phyloP scores from a whole-genome alignment of 2,329 filamentous ascomycete species.

The Exophiala dermatitidis region DNA sequence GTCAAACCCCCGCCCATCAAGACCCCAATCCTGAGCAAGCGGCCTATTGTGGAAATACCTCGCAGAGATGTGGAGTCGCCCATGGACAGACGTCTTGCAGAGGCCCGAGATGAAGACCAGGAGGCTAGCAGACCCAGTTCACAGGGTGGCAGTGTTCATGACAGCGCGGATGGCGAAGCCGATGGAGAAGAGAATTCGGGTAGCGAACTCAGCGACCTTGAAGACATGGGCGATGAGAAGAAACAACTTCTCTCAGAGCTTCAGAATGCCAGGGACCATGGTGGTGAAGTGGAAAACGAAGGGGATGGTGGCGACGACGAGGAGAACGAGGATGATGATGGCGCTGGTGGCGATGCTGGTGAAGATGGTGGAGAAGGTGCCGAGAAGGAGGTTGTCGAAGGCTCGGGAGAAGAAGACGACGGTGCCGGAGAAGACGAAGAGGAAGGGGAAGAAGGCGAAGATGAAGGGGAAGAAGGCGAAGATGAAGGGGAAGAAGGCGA shows the following conservation, averaged over 20 bases:
- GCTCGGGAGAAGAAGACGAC: background rate
- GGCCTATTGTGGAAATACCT: constrained; percentile 22
- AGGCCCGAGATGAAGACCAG: constrained; percentile 39
- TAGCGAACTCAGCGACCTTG: constrained; percentile 21
- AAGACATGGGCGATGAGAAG: constrained; percentile 50
- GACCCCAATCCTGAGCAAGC: constrained; percentile 27
- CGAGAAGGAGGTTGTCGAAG: background rate
- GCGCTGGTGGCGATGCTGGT: constrained; percentile 17
- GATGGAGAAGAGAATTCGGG: constrained; percentile 38
- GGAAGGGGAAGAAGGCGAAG: constrained; percentile 23
- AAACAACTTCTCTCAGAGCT: constrained; percentile 17
- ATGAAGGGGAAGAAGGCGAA: constrained; percentile 5
- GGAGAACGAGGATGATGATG: constrained; percentile 19
- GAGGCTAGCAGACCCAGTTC: constrained; percentile 42
- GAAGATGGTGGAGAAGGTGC: constrained; percentile 1
- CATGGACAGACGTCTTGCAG: constrained; percentile 46
- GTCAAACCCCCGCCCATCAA: constrained; percentile 35
- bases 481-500: constrained; percentile 18
- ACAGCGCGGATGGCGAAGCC: constrained; percentile 60
- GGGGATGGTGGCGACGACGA: constrained; percentile 30
- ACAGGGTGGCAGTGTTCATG: constrained; percentile 54
- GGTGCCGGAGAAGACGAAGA: background rate
- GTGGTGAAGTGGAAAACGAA: constrained; percentile 31
- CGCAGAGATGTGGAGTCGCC: constrained; percentile 31
- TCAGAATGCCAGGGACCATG: constrained; percentile 46